phyloP scores from a whole-genome alignment of 2,329 filamentous ascomycete species.

The Colletotrichum liaoningense region DNA sequence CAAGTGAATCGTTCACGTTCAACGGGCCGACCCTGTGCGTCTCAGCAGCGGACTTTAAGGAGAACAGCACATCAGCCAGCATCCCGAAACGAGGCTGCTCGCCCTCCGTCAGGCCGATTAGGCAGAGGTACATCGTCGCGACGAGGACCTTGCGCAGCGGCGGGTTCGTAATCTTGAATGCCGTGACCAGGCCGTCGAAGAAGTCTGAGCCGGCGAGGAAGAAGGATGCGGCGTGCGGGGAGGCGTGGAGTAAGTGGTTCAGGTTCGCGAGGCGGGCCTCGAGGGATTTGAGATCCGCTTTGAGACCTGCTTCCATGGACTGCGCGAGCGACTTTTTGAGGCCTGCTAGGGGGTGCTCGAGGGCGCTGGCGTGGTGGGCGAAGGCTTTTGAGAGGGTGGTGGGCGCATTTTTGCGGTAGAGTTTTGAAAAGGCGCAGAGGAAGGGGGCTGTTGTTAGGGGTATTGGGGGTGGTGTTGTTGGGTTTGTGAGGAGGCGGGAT shows the following conservation, averaged over 20 bases:
- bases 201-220: slow-evolving; percentile 91
- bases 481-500: slow-evolving; percentile 62
- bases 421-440: slow-evolving; percentile 73
- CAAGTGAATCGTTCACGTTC: slow-evolving; percentile 76
- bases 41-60: slow-evolving; percentile 78
- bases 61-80: slow-evolving; percentile 86
- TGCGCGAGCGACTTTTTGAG: slow-evolving; percentile 73
- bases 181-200: slow-evolving; percentile 77
- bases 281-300: slow-evolving; percentile 64
- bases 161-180: slow-evolving; percentile 73
- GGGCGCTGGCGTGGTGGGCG: slow-evolving; percentile 55
- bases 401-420: slow-evolving; percentile 73
- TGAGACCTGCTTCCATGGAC: slow-evolving; percentile 70
- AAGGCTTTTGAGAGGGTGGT: slow-evolving; percentile 60
- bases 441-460: slow-evolving; percentile 73
- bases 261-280: slow-evolving; percentile 67
- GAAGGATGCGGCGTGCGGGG: slow-evolving; percentile 66
- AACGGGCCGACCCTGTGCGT: slow-evolving; percentile 67
- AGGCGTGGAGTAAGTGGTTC: slow-evolving; percentile 73
- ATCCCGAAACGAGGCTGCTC: slow-evolving; percentile 77
- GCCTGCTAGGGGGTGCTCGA: slow-evolving; percentile 67
- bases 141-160: slow-evolving; percentile 75
- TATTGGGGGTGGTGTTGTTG: slow-evolving; percentile 52
- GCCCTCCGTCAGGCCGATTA: slow-evolving; percentile 76
- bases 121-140: slow-evolving; percentile 79